Evolutionary conservation across 106 monocot genomes (phyloP).

Genomic region (Posidonia australis): DNA sequence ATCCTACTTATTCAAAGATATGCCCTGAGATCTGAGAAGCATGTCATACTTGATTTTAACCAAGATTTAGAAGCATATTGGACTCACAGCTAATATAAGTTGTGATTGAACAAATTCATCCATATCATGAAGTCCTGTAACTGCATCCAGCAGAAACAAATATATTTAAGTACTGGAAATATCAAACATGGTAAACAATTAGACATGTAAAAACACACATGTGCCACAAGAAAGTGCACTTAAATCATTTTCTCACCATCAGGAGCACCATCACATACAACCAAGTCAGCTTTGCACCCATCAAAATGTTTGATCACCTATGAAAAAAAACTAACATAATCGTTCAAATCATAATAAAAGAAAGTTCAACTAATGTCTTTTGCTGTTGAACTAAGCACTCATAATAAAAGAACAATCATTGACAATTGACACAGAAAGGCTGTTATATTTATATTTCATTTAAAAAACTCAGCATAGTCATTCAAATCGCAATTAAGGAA

Average conservation of each 20-base stretch:
- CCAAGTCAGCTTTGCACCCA: slow-evolving; percentile 95
- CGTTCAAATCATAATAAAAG: too few relatives aligned
- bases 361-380: too few relatives aligned
- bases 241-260: slow-evolving; percentile 47
- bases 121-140: slow-evolving; percentile 99
- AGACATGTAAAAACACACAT: neutral
- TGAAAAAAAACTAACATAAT: neutral
- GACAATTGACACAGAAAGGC: too few relatives aligned
- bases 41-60: too few relatives aligned
- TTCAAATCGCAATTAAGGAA: too few relatives aligned
- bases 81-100: slow-evolving; percentile 86
- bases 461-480: too few relatives aligned
- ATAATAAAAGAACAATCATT: too few relatives aligned
- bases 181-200: neutral
- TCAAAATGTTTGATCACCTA: slow-evolving; percentile 96
- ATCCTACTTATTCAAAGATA: neutral
- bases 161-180: neutral
- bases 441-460: too few relatives aligned
- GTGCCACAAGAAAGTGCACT: neutral
- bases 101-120: slow-evolving; percentile 98
- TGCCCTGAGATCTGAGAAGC: too few relatives aligned
- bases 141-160: slow-evolving; percentile 28
- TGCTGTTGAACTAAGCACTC: too few relatives aligned
- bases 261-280: slow-evolving; percentile 98
- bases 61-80: neutral